A percentile compares a stretch with the other conserved stretches of the same genome.
phyloP scores from a whole-genome alignment of 148 eudicot genomes.

The Vaccinium corymbosum region DNA sequence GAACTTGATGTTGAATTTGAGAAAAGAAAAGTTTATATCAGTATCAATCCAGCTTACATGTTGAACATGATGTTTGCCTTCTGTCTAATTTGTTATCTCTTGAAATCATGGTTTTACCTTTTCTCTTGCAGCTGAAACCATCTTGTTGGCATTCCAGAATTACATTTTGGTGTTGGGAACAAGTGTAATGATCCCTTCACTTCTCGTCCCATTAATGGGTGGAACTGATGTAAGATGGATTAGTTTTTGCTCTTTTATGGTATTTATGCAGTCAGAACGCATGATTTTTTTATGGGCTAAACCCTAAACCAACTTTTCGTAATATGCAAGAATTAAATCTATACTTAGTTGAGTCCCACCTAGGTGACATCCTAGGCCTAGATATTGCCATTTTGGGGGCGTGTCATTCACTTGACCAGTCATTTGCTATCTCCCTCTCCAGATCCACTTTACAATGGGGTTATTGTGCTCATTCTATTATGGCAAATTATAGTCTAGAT shows the following conservation, averaged over 20 bases:
- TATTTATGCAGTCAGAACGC: background rate
- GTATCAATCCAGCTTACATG: background rate
- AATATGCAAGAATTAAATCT: constrained; percentile 3
- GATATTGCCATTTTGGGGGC: constrained; percentile 5
- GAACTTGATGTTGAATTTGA: background rate
- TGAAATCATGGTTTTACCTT: background rate
- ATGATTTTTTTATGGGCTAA: background rate
- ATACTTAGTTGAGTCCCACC: constrained; percentile 8
- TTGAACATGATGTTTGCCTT: constrained; percentile 13
- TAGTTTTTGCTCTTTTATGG: background rate
- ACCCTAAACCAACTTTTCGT: constrained; percentile 5
- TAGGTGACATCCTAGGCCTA: background rate
- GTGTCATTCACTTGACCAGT: background rate
- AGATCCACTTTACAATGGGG: background rate
- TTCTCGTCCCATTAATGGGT: constrained; percentile 90
- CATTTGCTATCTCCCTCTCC: constrained; percentile 16
- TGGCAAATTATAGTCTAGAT: constrained; percentile 9
- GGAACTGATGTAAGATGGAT: constrained; percentile 77
- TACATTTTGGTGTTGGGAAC: constrained; percentile 90
- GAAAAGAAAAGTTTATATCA: background rate
- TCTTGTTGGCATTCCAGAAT: constrained; percentile 93
- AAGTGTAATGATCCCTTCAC: constrained; percentile 90
- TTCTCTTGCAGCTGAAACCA: constrained; percentile 86
- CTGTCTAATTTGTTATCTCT: constrained; percentile 12
- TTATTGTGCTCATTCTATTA: constrained; percentile 4